Evolutionary conservation across 164 flowering plant species (phyloP).

Genomic region (Amborella trichopoda): DNA sequence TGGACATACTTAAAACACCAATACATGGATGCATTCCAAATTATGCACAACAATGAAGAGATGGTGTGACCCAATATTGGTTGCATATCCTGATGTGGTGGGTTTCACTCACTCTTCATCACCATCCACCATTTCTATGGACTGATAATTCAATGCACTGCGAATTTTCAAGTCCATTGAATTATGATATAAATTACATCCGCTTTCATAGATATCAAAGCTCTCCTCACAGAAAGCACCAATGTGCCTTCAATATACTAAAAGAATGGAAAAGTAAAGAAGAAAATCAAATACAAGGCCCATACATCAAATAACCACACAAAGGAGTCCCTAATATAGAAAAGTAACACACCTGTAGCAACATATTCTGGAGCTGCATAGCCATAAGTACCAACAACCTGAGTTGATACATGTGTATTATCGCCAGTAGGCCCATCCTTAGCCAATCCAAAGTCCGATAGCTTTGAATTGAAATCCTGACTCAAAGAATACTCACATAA

Average conservation of each 20-base stretch:
- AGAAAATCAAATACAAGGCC: neutral
- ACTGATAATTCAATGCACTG: no score
- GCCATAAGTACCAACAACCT: constrained; percentile 90
- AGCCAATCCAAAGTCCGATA: constrained; percentile 93
- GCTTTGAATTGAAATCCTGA: constrained; percentile 79
- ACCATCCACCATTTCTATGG: no score
- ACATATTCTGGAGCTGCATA: constrained; percentile 95
- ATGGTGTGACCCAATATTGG: no score
- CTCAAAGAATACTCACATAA: constrained; percentile 5
- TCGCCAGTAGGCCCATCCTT: constrained; percentile 95
- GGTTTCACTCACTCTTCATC: no score
- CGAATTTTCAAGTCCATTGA: neutral
- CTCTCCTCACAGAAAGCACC: neutral
- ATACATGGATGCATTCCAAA: no score
- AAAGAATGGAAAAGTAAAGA: neutral
- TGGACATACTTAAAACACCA: no score
- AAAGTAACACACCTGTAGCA: constrained; percentile 47
- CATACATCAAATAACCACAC: neutral
- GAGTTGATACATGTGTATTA: constrained; percentile 80
- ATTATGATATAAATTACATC: neutral
- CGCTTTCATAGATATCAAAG: neutral
- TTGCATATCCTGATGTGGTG: no score
- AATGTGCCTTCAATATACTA: neutral
- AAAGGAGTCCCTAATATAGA: neutral
- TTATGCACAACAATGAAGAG: no score